A percentile compares a stretch with the other conserved stretches of the same genome.
Conservation (phyloP, 192 early-diverging fungal species). For the Coemansia sp. region DNA sequence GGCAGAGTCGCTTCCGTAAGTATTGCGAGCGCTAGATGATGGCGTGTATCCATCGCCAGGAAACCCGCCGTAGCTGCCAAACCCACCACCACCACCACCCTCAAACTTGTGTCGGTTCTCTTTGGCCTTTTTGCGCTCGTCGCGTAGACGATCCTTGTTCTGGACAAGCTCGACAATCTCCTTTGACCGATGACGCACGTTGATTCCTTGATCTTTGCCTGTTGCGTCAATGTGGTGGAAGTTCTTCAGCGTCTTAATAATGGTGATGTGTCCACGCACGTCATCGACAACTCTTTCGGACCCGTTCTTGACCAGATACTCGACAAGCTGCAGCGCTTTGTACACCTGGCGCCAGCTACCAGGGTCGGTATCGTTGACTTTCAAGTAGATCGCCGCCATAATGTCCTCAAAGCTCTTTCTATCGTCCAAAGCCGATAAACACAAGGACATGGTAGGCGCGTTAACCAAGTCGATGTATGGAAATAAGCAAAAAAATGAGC, state of each 20-base stretch:
- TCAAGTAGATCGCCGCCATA: slow-evolving; percentile 90
- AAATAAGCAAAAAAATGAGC: not conserved
- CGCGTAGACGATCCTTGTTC: slow-evolving; percentile 76
- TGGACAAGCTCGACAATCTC: slow-evolving; percentile 85
- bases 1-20: too few relatives aligned
- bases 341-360: slow-evolving; percentile 94
- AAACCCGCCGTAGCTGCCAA: slow-evolving; percentile 67
- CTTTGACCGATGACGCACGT: slow-evolving; percentile 85
- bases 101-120: slow-evolving; percentile 78
- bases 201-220: slow-evolving; percentile 96
- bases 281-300: slow-evolving; percentile 91
- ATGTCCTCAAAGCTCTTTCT: slow-evolving; percentile 94
- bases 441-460: too few relatives aligned
- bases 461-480: not conserved
- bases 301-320: slow-evolving; percentile 95
- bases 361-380: slow-evolving; percentile 82
- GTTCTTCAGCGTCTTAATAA: slow-evolving; percentile 83
- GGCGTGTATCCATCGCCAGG: slow-evolving; percentile 55
- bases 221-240: slow-evolving; percentile 92
- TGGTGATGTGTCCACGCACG: slow-evolving; percentile 81
- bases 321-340: slow-evolving; percentile 92
- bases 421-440: not conserved
- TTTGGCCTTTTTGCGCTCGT: slow-evolving; percentile 88
- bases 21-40: slow-evolving; percentile 27
- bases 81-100: not conserved